phyloP scores from a whole-genome alignment of 768 basidiomycete genomes.

The Podaxis sp. region DNA sequence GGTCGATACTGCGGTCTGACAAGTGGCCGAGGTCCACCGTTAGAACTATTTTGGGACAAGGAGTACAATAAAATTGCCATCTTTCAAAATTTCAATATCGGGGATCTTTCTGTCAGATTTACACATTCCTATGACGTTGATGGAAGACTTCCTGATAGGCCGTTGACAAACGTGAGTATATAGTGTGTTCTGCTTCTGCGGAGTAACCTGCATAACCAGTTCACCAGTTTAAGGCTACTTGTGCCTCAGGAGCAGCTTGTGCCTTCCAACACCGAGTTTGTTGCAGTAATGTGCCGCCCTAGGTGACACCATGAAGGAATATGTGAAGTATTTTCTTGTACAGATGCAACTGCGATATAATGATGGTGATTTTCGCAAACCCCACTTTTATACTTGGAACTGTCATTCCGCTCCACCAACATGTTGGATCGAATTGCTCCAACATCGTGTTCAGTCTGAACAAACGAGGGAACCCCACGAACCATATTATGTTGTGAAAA shows the following conservation, averaged over 20 bases:
- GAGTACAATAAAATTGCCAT: background rate
- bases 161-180: background rate
- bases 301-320: background rate
- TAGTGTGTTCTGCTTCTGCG: background rate
- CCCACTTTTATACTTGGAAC: background rate
- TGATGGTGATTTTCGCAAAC: background rate
- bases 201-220: background rate
- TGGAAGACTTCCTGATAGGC: background rate
- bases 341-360: background rate
- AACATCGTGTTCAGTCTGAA: background rate
- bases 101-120: background rate
- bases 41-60: background rate
- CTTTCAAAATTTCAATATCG: background rate
- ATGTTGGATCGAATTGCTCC: background rate
- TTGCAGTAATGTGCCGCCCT: background rate
- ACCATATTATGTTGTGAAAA: background rate
- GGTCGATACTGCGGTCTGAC: background rate
- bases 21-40: background rate
- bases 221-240: background rate
- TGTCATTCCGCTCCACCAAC: constrained; percentile 8
- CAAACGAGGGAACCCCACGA: background rate
- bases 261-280: background rate
- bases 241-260: background rate
- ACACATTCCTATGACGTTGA: background rate
- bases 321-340: constrained; percentile 21